phyloP scores from a whole-genome alignment of 306 rosid genomes.

The Sphenostylis stenocarpa region DNA sequence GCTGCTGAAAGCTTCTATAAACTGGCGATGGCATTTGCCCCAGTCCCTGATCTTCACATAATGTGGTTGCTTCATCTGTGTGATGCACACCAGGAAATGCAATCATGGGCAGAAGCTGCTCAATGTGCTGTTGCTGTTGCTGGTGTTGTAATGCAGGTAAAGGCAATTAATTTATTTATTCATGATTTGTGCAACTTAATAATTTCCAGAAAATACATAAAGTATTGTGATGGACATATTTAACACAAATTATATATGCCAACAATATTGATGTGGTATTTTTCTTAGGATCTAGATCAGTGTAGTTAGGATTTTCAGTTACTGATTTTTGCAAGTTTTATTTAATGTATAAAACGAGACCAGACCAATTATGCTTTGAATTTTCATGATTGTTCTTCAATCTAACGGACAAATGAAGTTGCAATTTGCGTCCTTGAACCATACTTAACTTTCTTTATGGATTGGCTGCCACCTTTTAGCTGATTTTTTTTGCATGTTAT shows the following conservation, averaged over 20 bases:
- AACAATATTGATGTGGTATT: not conserved
- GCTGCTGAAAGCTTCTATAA: slow-evolving; percentile 93
- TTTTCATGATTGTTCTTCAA: not conserved
- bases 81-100: slow-evolving; percentile 99
- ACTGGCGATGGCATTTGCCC: slow-evolving; percentile 98
- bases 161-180: slow-evolving; percentile 1
- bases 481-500: not conserved
- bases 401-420: not conserved
- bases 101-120: slow-evolving; percentile 99
- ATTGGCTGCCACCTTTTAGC: not conserved
- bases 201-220: not conserved
- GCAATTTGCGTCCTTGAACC: not conserved
- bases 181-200: not conserved
- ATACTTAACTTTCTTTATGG: not conserved
- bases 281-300: not conserved
- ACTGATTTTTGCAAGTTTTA: not conserved
- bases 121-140: slow-evolving; percentile 99
- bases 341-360: not conserved
- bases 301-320: slow-evolving; percentile 15
- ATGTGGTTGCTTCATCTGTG: slow-evolving; percentile 99
- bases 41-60: slow-evolving; percentile 99
- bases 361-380: not conserved
- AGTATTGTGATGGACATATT: slow-evolving; percentile 1
- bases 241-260: not conserved
- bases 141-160: slow-evolving; percentile 98